Evolutionary conservation across 768 basidiomycete species (phyloP).

Genomic region (Russula sp.): DNA sequence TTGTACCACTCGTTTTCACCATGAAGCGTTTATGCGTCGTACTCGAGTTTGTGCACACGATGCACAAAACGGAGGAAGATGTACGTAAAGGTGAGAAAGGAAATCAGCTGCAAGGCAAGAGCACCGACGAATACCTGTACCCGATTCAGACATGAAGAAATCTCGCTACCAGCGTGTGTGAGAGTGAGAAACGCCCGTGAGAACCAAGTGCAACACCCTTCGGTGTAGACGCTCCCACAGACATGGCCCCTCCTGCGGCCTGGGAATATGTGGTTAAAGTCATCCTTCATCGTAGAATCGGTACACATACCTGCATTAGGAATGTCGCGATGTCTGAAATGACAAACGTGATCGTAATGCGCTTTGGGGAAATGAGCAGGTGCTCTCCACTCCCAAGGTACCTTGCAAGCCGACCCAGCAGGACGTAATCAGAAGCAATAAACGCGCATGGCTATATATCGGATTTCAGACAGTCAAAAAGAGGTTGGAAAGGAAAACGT

Average conservation of each 20-base stretch:
- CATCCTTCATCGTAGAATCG: neutral
- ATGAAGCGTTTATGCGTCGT: slow-evolving; percentile 36
- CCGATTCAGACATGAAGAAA: neutral
- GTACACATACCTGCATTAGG: slow-evolving; percentile 39
- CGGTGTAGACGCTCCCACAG: slow-evolving; percentile 34
- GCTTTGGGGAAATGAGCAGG: slow-evolving; percentile 40
- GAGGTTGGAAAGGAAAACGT: slow-evolving; percentile 17
- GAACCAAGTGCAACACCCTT: slow-evolving; percentile 29
- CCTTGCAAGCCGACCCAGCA: slow-evolving; percentile 53
- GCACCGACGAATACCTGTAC: slow-evolving; percentile 9
- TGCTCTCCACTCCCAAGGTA: slow-evolving; percentile 41
- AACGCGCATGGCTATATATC: slow-evolving; percentile 58
- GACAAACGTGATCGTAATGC: slow-evolving; percentile 53
- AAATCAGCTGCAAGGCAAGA: slow-evolving; percentile 13
- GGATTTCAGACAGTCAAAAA: neutral
- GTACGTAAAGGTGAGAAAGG: slow-evolving; percentile 29
- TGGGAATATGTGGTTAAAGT: slow-evolving; percentile 19
- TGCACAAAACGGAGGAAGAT: slow-evolving; percentile 31
- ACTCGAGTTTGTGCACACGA: slow-evolving; percentile 38
- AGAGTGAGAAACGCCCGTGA: slow-evolving; percentile 28
- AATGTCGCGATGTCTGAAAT: slow-evolving; percentile 59
- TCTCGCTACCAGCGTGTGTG: neutral
- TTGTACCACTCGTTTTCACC: slow-evolving; percentile 37
- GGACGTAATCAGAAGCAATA: slow-evolving; percentile 59
- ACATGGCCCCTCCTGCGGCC: slow-evolving; percentile 44